phyloP scores from a whole-genome alignment of 805 yeast genomes.

The Kuraishia floccosa region DNA sequence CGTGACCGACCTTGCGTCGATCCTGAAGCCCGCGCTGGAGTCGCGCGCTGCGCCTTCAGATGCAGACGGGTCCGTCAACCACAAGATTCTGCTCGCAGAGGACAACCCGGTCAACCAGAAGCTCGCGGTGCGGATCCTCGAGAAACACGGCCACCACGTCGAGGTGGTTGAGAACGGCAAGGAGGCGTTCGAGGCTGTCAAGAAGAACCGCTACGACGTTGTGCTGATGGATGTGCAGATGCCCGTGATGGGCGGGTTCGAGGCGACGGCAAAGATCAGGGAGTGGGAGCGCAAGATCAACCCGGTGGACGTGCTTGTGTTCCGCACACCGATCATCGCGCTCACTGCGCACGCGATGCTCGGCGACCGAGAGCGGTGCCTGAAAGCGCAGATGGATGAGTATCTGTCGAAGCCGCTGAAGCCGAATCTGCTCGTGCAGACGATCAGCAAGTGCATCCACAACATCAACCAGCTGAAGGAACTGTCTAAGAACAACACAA shows the following conservation, averaged over 20 bases:
- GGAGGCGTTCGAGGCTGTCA: constrained; percentile 70
- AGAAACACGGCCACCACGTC: constrained; percentile 77
- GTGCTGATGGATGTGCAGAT: constrained; percentile 90
- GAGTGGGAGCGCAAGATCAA: constrained; percentile 79
- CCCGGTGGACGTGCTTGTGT: constrained; percentile 57
- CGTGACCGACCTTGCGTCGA: constrained; percentile 69
- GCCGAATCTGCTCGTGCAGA: constrained; percentile 72
- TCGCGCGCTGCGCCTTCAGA: constrained; percentile 72
- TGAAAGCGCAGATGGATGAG: constrained; percentile 89
- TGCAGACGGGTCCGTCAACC: constrained; percentile 67
- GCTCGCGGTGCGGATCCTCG: constrained; percentile 73
- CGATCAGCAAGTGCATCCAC: constrained; percentile 76
- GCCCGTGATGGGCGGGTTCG: constrained; percentile 97
- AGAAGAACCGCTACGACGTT: constrained; percentile 60
- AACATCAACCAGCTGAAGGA: constrained; percentile 53
- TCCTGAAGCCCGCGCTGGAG: constrained; percentile 76
- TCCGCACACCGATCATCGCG: constrained; percentile 81
- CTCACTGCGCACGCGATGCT: constrained; percentile 91
- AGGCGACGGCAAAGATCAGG: constrained; percentile 77
- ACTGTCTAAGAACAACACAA: constrained; percentile 21
- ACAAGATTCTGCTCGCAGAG: constrained; percentile 70
- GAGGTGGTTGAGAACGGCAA: constrained; percentile 81
- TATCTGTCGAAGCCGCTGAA: constrained; percentile 81
- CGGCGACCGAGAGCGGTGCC: constrained; percentile 80
- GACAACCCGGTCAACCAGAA: constrained; percentile 84